Conservation (phyloP, 1,284 basidiomycete genomes). For the Heterobasidion parviporum region DNA sequence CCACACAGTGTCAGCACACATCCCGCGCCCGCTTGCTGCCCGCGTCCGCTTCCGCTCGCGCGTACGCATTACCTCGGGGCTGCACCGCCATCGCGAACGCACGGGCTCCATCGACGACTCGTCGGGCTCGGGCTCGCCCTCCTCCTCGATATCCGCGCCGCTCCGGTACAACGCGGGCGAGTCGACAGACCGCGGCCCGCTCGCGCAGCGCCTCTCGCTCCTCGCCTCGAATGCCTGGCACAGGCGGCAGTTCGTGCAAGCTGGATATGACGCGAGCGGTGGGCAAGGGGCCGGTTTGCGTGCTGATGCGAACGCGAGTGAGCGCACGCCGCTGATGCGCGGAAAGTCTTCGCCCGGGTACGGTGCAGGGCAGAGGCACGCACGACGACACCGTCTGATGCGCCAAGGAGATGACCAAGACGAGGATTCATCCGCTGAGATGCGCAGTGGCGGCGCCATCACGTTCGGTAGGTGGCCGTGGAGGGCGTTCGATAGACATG, state of each 20-base stretch:
- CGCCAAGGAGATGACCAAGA: conserved; percentile 1
- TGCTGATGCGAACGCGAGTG: not conserved
- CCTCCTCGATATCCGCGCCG: conserved; percentile 68
- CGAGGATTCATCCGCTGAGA: conserved; percentile 12
- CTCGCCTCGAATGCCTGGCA: conserved; percentile 19
- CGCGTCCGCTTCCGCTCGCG: conserved; percentile 48
- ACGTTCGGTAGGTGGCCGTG: conserved; percentile 62
- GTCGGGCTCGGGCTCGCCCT: conserved; percentile 50
- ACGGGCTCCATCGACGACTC: conserved; percentile 23
- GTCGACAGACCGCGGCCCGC: conserved; percentile 44
- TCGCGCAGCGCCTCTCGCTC: conserved; percentile 44
- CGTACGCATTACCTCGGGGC: conserved; percentile 45
- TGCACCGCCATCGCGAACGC: conserved; percentile 15
- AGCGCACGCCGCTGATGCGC: conserved; percentile 3
- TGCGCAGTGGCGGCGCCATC: conserved; percentile 26
- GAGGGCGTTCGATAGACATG: conserved; percentile 57
- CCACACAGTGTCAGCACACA: not conserved
- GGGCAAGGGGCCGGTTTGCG: not conserved
- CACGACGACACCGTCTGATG: not conserved
- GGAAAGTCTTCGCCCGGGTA: not conserved
- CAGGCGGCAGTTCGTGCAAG: conserved; percentile 10
- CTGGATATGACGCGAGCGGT: not conserved
- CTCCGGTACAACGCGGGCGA: conserved; percentile 49
- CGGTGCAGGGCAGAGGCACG: not conserved
- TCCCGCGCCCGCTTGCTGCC: conserved; percentile 31